phyloP scores from a whole-genome alignment of 2,329 filamentous ascomycete genomes.

The Aspergillus uvarum region DNA sequence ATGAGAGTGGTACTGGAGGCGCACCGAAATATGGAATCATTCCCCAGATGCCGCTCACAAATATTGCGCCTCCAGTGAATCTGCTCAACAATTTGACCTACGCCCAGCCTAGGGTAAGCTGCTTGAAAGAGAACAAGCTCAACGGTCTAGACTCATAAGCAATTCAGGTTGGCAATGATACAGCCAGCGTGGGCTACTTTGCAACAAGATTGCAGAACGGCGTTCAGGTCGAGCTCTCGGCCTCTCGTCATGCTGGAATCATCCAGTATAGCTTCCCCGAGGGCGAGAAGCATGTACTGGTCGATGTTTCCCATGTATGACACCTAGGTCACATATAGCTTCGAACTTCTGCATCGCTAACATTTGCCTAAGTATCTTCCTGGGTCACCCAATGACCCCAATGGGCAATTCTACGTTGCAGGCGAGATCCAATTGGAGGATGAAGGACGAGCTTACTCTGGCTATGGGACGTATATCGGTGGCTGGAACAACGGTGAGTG shows the following conservation, averaged over 20 bases:
- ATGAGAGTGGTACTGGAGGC: slow-evolving; percentile 51
- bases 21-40: slow-evolving; percentile 42
- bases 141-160: background rate
- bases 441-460: slow-evolving; percentile 44
- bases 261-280: slow-evolving; percentile 63
- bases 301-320: slow-evolving; percentile 55
- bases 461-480: slow-evolving; percentile 50
- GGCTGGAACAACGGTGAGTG: slow-evolving; percentile 45
- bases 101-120: slow-evolving; percentile 58
- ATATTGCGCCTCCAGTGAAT: slow-evolving; percentile 42
- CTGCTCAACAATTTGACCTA: slow-evolving; percentile 42
- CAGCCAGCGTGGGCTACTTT: slow-evolving; percentile 64
- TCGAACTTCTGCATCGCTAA: slow-evolving; percentile 3
- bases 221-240: slow-evolving; percentile 64
- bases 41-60: slow-evolving; percentile 37
- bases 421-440: slow-evolving; percentile 41
- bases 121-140: background rate
- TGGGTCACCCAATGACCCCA: slow-evolving; percentile 40
- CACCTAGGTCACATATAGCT: background rate
- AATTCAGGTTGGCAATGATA: slow-evolving; percentile 46
- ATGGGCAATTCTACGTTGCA: slow-evolving; percentile 46
- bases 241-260: slow-evolving; percentile 61
- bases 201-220: slow-evolving; percentile 58
- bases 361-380: slow-evolving; percentile 48
- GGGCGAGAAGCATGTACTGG: slow-evolving; percentile 58